Conservation (phyloP, 768 basidiomycete species). For the Exidia glandulosa region DNA sequence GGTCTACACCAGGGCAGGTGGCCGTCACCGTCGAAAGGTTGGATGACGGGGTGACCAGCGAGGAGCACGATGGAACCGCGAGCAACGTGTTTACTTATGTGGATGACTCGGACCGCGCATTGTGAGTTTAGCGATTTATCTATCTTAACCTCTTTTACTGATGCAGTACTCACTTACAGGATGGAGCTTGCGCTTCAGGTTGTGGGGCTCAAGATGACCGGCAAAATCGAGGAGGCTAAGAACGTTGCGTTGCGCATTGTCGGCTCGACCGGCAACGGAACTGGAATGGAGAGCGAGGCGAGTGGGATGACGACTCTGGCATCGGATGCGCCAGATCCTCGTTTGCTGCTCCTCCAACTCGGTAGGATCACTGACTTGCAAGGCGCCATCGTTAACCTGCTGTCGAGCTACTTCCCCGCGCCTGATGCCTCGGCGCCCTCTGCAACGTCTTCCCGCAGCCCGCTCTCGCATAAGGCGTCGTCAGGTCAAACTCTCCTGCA, state of each 20-base stretch:
- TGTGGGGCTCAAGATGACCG: slow-evolving; percentile 66
- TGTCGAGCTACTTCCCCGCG: slow-evolving; percentile 58
- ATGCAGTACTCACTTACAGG: slow-evolving; percentile 26
- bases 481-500: slow-evolving; percentile 85
- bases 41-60: slow-evolving; percentile 31
- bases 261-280: slow-evolving; percentile 20
- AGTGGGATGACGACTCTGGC: slow-evolving; percentile 20
- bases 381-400: slow-evolving; percentile 64
- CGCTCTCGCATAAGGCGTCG: slow-evolving; percentile 51
- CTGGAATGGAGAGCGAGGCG: slow-evolving; percentile 45
- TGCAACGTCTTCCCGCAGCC: slow-evolving; percentile 37
- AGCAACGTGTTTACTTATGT: slow-evolving; percentile 78
- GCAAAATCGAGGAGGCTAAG: slow-evolving; percentile 86
- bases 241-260: slow-evolving; percentile 91
- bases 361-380: slow-evolving; percentile 59
- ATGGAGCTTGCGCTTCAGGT: slow-evolving; percentile 95
- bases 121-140: slow-evolving; percentile 41
- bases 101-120: slow-evolving; percentile 81
- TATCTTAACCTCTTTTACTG: slow-evolving; percentile 6
- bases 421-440: slow-evolving; percentile 15
- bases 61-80: slow-evolving; percentile 36
- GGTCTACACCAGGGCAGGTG: slow-evolving; percentile 71
- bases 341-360: slow-evolving; percentile 45
- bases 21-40: slow-evolving; percentile 81
- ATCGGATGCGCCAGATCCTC: too few species aligned